Conservation (phyloP, 225 moss, liverwort and hornwort species). For the Rhytidiadelphus loreus region DNA sequence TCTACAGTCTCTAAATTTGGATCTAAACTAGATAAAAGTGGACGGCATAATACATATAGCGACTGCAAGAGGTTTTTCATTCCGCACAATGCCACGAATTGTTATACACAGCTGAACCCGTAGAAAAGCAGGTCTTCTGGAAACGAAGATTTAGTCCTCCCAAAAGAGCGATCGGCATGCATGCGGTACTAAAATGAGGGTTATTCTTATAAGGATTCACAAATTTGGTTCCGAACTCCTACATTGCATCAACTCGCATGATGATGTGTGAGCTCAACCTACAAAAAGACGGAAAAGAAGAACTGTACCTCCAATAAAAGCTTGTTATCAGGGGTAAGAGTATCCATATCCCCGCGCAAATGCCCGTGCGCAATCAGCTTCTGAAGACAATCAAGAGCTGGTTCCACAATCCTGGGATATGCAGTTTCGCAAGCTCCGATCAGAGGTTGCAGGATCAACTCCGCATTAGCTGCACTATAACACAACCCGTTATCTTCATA, state of each 20-base stretch:
- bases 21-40: background rate
- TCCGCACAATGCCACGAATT: background rate
- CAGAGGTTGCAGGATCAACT: constrained; percentile 77
- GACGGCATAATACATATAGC: background rate
- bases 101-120: constrained; percentile 4
- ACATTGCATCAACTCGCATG: background rate
- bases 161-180: background rate
- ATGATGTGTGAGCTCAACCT: background rate
- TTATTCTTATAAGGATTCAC: background rate
- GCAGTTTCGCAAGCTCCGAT: constrained; percentile 89
- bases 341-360: constrained; percentile 96
- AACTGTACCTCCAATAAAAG: constrained; percentile 58
- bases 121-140: background rate
- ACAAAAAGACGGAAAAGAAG: background rate
- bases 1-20: background rate
- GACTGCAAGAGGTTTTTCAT: background rate
- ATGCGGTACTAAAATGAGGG: background rate
- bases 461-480: constrained; percentile 69
- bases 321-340: constrained; percentile 63
- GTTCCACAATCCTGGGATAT: constrained; percentile 83
- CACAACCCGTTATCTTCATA: constrained; percentile 67
- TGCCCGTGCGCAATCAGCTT: constrained; percentile 97
- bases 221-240: background rate
- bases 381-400: constrained; percentile 95
- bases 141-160: background rate